phyloP scores from a whole-genome alignment of 768 basidiomycete genomes.

The Mycena pura region DNA sequence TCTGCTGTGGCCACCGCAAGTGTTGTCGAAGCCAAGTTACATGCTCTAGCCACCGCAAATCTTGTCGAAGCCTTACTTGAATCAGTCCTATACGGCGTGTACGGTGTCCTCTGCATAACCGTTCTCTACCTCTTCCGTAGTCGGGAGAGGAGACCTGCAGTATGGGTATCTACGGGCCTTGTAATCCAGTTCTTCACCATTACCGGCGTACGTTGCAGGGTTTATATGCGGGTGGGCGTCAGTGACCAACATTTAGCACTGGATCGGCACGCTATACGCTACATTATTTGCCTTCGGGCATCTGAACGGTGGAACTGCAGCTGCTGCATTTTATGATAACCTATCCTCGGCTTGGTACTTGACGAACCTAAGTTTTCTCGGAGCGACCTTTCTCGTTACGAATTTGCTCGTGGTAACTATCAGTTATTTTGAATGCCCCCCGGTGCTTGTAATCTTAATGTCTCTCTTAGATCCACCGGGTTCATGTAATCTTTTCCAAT shows the following conservation, averaged over 20 bases:
- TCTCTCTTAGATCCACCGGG: constrained; percentile 6
- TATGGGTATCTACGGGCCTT: background rate
- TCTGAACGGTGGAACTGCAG: background rate
- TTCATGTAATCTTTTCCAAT: constrained; percentile 2
- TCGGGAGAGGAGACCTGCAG: background rate
- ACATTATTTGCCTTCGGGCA: background rate
- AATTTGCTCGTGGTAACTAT: constrained; percentile 8
- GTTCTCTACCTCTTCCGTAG: constrained; percentile 8
- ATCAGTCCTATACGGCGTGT: background rate
- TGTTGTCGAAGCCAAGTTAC: no score
- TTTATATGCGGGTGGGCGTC: no score
- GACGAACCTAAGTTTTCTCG: background rate
- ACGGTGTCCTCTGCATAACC: background rate
- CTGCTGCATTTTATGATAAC: background rate
- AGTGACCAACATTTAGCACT: no score
- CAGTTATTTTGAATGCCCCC: background rate
- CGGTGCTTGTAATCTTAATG: background rate
- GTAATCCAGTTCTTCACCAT: background rate
- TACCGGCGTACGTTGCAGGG: background rate
- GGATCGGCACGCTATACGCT: background rate
- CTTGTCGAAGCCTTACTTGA: background rate
- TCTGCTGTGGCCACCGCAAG: no score
- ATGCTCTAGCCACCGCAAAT: background rate
- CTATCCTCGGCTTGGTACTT: background rate
- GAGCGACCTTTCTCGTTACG: background rate